Evolutionary conservation across 2,329 filamentous ascomycete species (phyloP), one percentile per base, ranked within the genome.

Genomic region (Colletotrichum cordylinicola): DNA sequence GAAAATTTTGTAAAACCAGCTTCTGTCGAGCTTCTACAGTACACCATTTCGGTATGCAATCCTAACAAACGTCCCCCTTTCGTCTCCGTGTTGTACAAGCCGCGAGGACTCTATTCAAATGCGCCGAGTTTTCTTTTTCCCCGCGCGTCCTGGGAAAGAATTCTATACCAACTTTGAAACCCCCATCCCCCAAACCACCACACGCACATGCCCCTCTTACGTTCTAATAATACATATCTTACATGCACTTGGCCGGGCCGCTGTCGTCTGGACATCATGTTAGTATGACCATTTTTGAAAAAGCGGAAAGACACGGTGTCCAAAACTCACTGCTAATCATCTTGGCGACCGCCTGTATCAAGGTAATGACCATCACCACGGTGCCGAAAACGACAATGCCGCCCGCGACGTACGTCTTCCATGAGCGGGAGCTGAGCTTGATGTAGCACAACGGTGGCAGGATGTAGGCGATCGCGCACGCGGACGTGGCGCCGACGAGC

Each of bases 401-500:
- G 31, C 92, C 91, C 15, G 95, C 93, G 76, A 95, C 90, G 77
- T 93, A 93, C 21, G 94, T 95, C 83, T 91, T 93, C 89, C 93
- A 94, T 81, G 91, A 93, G 79, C 93, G 88, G 74, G 93, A 96
- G 79, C 95, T 96, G 76, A 99, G 88, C 86, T 98, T 98, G 82
- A 99, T 94, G 84, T 97, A 99, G 85, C 97, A 99, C 72, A 98
- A 87, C 31, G 97, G 97, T 77, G 97, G 97, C 76, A 99, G 87
- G 65, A 99, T 98, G 83, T 98, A 99, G 1, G 97, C 97, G 84
- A 99, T 90, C 8, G 95, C 96, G 80, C 96, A 97, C 4, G 97
- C 97, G 82, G 95, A 98, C 43, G 97, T 99, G 8, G 97, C 96
- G 77, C 97, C 97, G 74, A 99, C 97, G 21, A 99, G 89, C 87